A percentile compares a stretch with the other conserved stretches of the same genome.
phyloP scores from a whole-genome alignment of 352 stramenopile species.

The Phytophthora sojae region DNA sequence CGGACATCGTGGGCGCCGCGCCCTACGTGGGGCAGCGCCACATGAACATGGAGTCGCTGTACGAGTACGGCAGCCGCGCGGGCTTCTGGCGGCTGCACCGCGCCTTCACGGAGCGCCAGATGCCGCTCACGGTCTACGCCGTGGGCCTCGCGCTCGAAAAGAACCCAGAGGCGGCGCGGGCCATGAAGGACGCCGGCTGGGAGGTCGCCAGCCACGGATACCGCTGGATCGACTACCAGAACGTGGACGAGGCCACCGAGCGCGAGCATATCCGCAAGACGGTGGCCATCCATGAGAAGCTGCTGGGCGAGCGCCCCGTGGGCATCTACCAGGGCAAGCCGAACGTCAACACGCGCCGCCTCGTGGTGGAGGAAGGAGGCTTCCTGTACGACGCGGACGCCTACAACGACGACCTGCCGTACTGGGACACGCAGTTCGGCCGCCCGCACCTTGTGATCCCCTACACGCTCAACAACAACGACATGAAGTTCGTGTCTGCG shows the following conservation, averaged over 20 bases:
- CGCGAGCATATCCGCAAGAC: slow-evolving; percentile 93
- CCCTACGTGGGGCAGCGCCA: slow-evolving; percentile 81
- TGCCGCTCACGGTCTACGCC: slow-evolving; percentile 94
- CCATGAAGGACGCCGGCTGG: slow-evolving; percentile 94
- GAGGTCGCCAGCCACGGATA: slow-evolving; percentile 95
- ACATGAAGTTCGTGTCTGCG: slow-evolving; percentile 95
- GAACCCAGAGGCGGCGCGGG: slow-evolving; percentile 89
- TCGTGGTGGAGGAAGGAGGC: slow-evolving; percentile 93
- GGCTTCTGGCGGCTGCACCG: slow-evolving; percentile 96
- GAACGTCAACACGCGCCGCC: slow-evolving; percentile 91
- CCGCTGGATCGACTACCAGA: slow-evolving; percentile 97
- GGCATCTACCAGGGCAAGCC: slow-evolving; percentile 98
- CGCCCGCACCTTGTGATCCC: slow-evolving; percentile 95
- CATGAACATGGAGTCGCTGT: slow-evolving; percentile 96
- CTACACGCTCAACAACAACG: slow-evolving; percentile 96
- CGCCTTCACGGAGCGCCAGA: slow-evolving; percentile 87
- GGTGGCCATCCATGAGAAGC: slow-evolving; percentile 91
- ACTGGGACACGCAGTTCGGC: slow-evolving; percentile 93
- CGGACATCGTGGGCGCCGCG: slow-evolving; percentile 90
- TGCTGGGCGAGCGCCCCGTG: slow-evolving; percentile 91
- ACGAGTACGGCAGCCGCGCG: slow-evolving; percentile 95
- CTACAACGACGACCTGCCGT: slow-evolving; percentile 96
- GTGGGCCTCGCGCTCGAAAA: slow-evolving; percentile 95
- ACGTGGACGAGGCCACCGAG: slow-evolving; percentile 92
- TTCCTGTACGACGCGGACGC: slow-evolving; percentile 97